Conservation (phyloP, 768 basidiomycete species). For the Russula olivacea region DNA sequence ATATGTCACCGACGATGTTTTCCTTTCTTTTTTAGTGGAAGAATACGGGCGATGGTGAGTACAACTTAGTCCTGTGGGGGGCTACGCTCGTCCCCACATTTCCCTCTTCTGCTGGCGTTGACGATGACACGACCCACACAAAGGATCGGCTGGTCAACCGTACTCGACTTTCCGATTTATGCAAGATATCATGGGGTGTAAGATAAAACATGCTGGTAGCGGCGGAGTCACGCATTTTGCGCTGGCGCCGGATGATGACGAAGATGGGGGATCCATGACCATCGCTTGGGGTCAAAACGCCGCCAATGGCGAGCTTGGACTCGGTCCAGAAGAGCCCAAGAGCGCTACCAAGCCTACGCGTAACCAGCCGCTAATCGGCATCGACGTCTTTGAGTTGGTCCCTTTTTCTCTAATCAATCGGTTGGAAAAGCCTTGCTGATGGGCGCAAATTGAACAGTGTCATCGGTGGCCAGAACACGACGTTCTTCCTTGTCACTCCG, state of each 20-base stretch:
- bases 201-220: constrained; percentile 57
- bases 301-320: constrained; percentile 80
- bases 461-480: constrained; percentile 82
- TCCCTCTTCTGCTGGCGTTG: background rate
- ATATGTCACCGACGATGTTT: background rate
- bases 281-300: constrained; percentile 84
- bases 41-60: constrained; percentile 82
- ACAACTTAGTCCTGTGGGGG: background rate
- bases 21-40: constrained; percentile 61
- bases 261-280: constrained; percentile 62
- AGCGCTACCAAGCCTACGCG: constrained; percentile 78
- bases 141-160: constrained; percentile 83
- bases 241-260: constrained; percentile 70
- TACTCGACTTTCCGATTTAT: constrained; percentile 84
- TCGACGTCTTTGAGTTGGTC: constrained; percentile 74
- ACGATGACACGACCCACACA: background rate
- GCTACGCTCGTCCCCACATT: background rate
- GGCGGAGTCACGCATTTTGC: constrained; percentile 92
- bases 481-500: constrained; percentile 73
- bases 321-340: constrained; percentile 76
- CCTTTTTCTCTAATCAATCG: background rate
- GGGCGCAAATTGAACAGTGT: constrained; percentile 43
- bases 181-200: constrained; percentile 86
- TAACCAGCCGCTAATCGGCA: constrained; percentile 62
- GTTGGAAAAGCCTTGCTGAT: background rate